A percentile compares a stretch with the other conserved stretches of the same genome.
phyloP scores from a whole-genome alignment of 805 yeast species.

The Teunomyces atbi region DNA sequence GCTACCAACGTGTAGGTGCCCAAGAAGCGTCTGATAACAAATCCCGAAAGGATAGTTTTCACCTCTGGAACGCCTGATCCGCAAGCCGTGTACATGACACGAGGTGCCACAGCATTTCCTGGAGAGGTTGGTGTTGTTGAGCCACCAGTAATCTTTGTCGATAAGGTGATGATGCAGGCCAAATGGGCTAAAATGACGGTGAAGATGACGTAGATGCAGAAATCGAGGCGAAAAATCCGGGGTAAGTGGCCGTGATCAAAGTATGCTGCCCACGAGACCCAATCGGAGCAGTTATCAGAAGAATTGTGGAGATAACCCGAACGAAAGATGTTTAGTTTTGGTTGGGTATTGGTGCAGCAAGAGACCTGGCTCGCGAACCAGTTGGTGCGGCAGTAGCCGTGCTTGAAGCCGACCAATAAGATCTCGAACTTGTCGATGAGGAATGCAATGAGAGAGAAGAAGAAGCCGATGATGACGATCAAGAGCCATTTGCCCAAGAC shows the following conservation, averaged over 20 bases:
- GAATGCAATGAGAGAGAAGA: slow-evolving; percentile 50
- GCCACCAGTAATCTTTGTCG: slow-evolving; percentile 39
- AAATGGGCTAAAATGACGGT: slow-evolving; percentile 42
- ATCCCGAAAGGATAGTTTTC: slow-evolving; percentile 57
- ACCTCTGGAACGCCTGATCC: slow-evolving; percentile 67
- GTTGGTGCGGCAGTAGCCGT: slow-evolving; percentile 49
- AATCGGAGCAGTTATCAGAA: slow-evolving; percentile 20
- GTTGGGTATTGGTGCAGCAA: slow-evolving; percentile 33
- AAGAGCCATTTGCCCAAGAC: slow-evolving; percentile 49
- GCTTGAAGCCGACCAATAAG: slow-evolving; percentile 47
- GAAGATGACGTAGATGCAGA: slow-evolving; percentile 32
- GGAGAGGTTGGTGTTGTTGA: background rate
- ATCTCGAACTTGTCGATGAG: slow-evolving; percentile 48
- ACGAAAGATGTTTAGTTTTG: slow-evolving; percentile 17
- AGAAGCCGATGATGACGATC: slow-evolving; percentile 44
- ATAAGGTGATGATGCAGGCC: slow-evolving; percentile 45
- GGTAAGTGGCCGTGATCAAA: slow-evolving; percentile 13
- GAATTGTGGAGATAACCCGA: slow-evolving; percentile 17
- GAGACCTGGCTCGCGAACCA: slow-evolving; percentile 43
- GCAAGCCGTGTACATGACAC: slow-evolving; percentile 47
- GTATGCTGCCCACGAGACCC: slow-evolving; percentile 46
- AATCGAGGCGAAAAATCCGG: slow-evolving; percentile 25
- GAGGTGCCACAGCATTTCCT: slow-evolving; percentile 9
- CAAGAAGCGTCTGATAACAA: slow-evolving; percentile 51
- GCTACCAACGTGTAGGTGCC: slow-evolving; percentile 51